A percentile compares a stretch with the other conserved stretches of the same genome.
Conservation (phyloP, 441 rosid species). For the Populus hybrid region DNA sequence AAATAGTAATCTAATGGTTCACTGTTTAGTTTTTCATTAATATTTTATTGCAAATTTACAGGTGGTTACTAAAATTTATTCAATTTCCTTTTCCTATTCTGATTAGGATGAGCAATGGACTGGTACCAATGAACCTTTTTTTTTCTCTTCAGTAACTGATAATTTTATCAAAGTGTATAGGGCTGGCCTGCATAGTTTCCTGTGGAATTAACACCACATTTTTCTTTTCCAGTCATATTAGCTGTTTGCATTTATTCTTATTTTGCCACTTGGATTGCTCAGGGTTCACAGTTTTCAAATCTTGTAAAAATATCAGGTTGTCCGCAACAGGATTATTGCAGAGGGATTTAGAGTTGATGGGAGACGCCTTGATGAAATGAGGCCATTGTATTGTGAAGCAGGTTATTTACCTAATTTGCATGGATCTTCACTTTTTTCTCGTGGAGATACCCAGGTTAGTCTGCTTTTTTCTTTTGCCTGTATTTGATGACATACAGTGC, state of each 20-base stretch:
- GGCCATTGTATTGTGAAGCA: slow-evolving; percentile 82
- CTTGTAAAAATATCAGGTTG: slow-evolving; percentile 54
- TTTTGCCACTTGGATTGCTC: slow-evolving; percentile 12
- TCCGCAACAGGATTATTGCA: slow-evolving; percentile 77
- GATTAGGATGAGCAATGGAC: background rate
- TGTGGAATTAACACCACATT: background rate
- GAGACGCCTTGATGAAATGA: slow-evolving; percentile 82
- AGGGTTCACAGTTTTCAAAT: slow-evolving; percentile 17
- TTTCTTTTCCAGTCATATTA: background rate
- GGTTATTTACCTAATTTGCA: slow-evolving; percentile 66
- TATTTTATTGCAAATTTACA: background rate
- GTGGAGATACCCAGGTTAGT: slow-evolving; percentile 96
- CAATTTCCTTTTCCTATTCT: background rate
- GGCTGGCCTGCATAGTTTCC: too few relatives aligned
- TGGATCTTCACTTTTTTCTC: slow-evolving; percentile 92
- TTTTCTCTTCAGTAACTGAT: too few relatives aligned
- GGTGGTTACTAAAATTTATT: background rate
- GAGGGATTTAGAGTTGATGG: slow-evolving; percentile 96
- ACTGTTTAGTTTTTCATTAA: background rate
- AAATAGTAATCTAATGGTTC: background rate
- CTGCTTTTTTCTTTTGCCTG: background rate
- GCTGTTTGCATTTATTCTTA: background rate
- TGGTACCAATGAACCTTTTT: background rate
- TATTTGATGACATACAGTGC: background rate
- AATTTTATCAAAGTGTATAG: too few relatives aligned